Evolutionary conservation across 2,329 filamentous ascomycete genomes (phyloP).

Genomic region (Phialophora chinensis): DNA sequence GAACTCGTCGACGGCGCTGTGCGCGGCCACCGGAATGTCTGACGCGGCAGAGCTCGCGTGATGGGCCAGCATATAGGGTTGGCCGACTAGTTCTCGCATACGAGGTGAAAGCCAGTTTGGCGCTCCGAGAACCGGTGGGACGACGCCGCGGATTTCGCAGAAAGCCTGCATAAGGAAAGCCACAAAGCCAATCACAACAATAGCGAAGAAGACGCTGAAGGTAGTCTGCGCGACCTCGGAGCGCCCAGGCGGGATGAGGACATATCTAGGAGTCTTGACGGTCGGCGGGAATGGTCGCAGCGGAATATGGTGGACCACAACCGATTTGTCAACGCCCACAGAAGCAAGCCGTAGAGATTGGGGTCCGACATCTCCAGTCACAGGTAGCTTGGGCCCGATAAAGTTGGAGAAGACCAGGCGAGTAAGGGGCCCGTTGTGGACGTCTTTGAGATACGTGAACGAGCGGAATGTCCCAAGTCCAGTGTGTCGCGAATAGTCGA

Average conservation of each 20-base stretch:
- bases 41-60: conserved; percentile 16
- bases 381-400: conserved; percentile 56
- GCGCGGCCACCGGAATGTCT: conserved; percentile 26
- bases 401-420: conserved; percentile 60
- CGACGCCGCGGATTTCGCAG: conserved; percentile 66
- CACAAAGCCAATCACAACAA: conserved; percentile 67
- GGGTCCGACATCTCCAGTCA: conserved; percentile 55
- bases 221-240: conserved; percentile 60
- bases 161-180: conserved; percentile 66
- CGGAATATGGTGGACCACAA: conserved; percentile 79
- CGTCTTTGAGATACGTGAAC: conserved; percentile 60
- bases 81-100: conserved; percentile 51
- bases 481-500: conserved; percentile 66
- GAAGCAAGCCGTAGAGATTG: conserved; percentile 78
- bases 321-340: conserved; percentile 78
- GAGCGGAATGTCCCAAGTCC: conserved; percentile 56
- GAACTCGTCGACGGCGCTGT: conserved; percentile 30
- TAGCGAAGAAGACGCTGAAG: conserved; percentile 62
- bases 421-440: conserved; percentile 66
- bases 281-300: conserved; percentile 57
- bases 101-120: conserved; percentile 61
- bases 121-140: conserved; percentile 63
- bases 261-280: conserved; percentile 67
- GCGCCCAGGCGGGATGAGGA: conserved; percentile 66
- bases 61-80: conserved; percentile 47